Percentiles rank a stretch among this genome's conserved stretches.
phyloP scores from a whole-genome alignment of 2,329 filamentous ascomycete species.

The Ramularia endophylla region DNA sequence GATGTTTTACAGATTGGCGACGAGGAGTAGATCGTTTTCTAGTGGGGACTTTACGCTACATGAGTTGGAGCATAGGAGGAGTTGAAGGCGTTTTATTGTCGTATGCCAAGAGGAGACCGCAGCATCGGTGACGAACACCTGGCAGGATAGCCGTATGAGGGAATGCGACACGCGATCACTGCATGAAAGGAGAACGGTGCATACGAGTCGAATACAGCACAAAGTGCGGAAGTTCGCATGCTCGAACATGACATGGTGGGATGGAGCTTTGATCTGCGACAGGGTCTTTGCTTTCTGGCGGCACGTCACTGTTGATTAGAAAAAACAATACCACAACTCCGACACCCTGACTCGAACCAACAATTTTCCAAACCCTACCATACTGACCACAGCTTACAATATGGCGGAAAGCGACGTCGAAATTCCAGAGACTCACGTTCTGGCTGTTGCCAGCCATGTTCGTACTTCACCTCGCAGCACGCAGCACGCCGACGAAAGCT shows the following conservation, averaged over 20 bases:
- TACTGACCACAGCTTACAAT: background rate
- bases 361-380: background rate
- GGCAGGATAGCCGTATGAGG: no score
- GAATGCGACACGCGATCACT: constrained; percentile 2
- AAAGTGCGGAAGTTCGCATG: no score
- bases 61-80: constrained; percentile 2
- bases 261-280: no score
- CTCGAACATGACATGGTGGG: no score
- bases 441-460: constrained; percentile 95
- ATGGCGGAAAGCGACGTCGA: constrained; percentile 15
- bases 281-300: no score
- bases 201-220: constrained; percentile 4
- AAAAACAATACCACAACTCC: background rate
- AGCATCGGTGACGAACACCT: background rate
- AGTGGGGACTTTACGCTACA: background rate
- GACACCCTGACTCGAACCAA: background rate
- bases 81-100: constrained; percentile 4
- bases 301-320: constrained; percentile 14
- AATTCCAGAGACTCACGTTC: constrained; percentile 61
- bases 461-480: constrained; percentile 33
- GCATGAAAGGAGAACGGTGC: no score
- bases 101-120: constrained; percentile 1
- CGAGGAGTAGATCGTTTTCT: constrained; percentile 46
- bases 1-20: constrained; percentile 59
- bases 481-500: constrained; percentile 28